Evolutionary conservation across 495 filamentous ascomycete species (phyloP), one percentile per base, ranked within the genome.

Genomic region (Hypomontagnella monticulosa): DNA sequence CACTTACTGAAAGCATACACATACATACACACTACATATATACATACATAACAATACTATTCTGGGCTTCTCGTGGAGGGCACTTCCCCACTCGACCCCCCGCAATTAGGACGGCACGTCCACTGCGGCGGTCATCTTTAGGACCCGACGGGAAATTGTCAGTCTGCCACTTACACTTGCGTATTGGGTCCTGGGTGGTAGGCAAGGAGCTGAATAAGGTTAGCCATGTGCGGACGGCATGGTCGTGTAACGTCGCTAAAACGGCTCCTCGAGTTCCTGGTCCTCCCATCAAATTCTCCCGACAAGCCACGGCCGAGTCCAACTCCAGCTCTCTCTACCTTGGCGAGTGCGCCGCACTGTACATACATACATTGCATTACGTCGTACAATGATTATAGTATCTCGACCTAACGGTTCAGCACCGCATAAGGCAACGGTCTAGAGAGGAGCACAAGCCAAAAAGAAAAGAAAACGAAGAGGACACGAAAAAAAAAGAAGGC

Each of bases 211-310:
- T 68, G 53, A 47, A 60, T 63, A 59, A 63, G 59, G 66, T 63
- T 68, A 63, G 59, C 49, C 58, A 68, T 59, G 60, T 68, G 59
- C 55, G 48, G 59, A 60, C 58, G 59, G 66, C 59, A 58, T 48
- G 20, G 55, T 18, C 11, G 65, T 68, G 59, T 55, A 63, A 67
- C 64, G 52, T 62, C 64, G 64, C 65, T 63, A 68, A 55, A 41
- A 50, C 33, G 57, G 52, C 43, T 49, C 57, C 30, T 56, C 56
- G 48, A 58, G 53, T 65, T 34, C 46, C 30, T 46, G 18, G 23
- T 19, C 41, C n/a, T 57, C 30, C 27, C 6, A 15, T 54, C 32
- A 9, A 53, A 52, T 33, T n/a, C 38, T 8, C 41, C 23, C 34
- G 19, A 7, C 4, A 4, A n/a, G 4, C 2, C 11, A 32, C 19